Evolutionary conservation across 192 early-diverging fungal genomes (phyloP).

Genomic region (Phycomyces nitens): DNA sequence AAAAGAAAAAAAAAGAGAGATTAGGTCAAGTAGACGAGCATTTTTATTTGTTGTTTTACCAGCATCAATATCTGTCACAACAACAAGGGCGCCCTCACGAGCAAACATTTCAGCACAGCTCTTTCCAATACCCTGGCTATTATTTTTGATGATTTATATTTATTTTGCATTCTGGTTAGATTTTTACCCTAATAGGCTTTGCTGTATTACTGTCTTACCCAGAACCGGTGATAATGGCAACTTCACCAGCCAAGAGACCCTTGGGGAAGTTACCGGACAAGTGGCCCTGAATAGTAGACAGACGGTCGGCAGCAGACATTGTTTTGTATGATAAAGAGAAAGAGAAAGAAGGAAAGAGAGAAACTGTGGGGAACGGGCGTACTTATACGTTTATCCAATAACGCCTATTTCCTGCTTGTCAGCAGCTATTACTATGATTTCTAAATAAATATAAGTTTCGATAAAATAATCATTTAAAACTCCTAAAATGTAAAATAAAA

Average conservation of each 20-base stretch:
- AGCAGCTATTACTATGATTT: neutral
- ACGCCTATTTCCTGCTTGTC: neutral
- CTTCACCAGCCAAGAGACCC: constrained; percentile 54
- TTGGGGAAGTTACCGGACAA: constrained; percentile 45
- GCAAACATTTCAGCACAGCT: constrained; percentile 87
- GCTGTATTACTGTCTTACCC: constrained; percentile 38
- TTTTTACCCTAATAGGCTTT: neutral
- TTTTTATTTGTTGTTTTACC: constrained; percentile 22
- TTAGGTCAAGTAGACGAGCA: neutral
- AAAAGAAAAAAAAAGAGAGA: too few species aligned
- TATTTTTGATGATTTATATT: neutral
- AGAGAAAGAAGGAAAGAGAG: constrained; percentile 2
- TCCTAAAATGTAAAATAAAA: too few species aligned
- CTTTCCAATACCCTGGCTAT: constrained; percentile 78
- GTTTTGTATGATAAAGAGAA: constrained; percentile 5
- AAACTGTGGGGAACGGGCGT: neutral
- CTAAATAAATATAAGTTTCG: too few species aligned
- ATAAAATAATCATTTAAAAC: too few species aligned
- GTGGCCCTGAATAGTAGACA: constrained; percentile 36
- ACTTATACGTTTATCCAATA: neutral
- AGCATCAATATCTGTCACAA: constrained; percentile 90
- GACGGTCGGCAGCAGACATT: constrained; percentile 40
- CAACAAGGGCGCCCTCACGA: constrained; percentile 83
- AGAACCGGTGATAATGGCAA: constrained; percentile 63
- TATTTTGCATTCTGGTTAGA: neutral